These are phyloP conservation scores for Phytophthora citricola DNA, from an alignment of 352 stramenopile species.

Conservation along the genomic window DNA sequence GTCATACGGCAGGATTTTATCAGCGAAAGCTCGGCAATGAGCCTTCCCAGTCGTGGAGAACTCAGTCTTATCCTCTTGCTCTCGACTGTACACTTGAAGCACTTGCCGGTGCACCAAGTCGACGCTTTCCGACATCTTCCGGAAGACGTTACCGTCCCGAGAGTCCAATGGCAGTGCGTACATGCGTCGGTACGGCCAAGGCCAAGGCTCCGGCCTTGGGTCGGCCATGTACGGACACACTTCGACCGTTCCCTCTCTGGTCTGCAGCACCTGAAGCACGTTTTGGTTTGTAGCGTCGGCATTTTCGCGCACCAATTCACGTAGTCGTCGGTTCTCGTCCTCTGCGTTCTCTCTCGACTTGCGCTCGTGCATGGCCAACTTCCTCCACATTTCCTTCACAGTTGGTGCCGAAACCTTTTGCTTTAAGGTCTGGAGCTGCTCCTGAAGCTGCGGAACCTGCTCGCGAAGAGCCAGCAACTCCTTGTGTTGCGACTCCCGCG, in stretches of 20 bases:
- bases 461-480: constrained; percentile 31
- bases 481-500: constrained; percentile 20
- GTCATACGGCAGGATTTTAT: constrained; percentile 51
- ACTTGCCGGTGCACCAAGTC: constrained; percentile 46
- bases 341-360: constrained; percentile 19
- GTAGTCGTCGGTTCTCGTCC: constrained; percentile 35
- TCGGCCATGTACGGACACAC: constrained; percentile 2
- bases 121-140: constrained; percentile 29
- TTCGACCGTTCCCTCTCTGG: constrained; percentile 2
- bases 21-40: constrained; percentile 37
- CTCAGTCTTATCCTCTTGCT: too few species aligned
- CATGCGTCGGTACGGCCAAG: constrained; percentile 26
- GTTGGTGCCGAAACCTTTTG: background rate
- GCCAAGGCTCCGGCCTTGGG: constrained; percentile 9
- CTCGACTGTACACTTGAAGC: constrained; percentile 29
- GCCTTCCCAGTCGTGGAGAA: constrained; percentile 5
- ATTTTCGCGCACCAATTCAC: constrained; percentile 22
- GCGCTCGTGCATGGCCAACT: constrained; percentile 21
- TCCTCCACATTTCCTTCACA: constrained; percentile 23
- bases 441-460: constrained; percentile 21
- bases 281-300: constrained; percentile 8
- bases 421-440: constrained; percentile 17
- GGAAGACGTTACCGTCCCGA: constrained; percentile 32
- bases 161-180: constrained; percentile 26
- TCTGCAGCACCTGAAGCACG: constrained; percentile 19